Base-by-base conservation (phyloP, 352 stramenopile species). In the Halophytophthora polymorphica region DNA sequence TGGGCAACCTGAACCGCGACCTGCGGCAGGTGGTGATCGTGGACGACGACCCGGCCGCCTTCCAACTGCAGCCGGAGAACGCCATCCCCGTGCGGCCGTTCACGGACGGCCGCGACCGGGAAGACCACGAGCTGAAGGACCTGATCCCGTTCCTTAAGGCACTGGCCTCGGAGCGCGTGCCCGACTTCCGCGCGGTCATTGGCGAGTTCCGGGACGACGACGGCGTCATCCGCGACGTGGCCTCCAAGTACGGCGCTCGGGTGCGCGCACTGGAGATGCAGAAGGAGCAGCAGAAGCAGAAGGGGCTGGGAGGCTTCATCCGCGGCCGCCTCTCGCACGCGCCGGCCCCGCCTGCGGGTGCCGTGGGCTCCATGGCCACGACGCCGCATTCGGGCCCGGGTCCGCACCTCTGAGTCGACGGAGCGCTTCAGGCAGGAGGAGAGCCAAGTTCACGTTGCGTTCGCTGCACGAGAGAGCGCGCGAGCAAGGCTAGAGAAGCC, bases 101-200 rank as follows among this genome's bases (percentile, higher is more conserved):
- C 62, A 90, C 77, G 15, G 69, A 93, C 47, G 84, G 80, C 54
- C 76, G 78, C 34, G 79, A 93, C 65, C 82, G 84, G 25, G 71
- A 86, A 17, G 83, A 95, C 61, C 78, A 83, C 18, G 80, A 86
- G 38, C 69, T 95, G 6, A 83, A 74, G 47, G 77, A 95, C 21
- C 52, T 95, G 18, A 90, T 95, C 58, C 84, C 84, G 49, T 95
- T 95, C 66, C 58, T 95, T 3, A 86, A 88, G 62, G 83, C 84
- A 1, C 58, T 95, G 38, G 82, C 82, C 10, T 79, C 71, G n/a
- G 83, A 92, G 47, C 79, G 76, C 21, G 77, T 95, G 5, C 28
- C 58, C 2, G 84, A 95, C 50, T 90, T 95, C 54, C 79, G 82
- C n/a, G 47, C 66, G 15, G 78, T 92, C 18, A 78, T 95, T 7